Base-by-base conservation (phyloP, 2,329 filamentous ascomycete species). In the Fusarium devonianum region DNA sequence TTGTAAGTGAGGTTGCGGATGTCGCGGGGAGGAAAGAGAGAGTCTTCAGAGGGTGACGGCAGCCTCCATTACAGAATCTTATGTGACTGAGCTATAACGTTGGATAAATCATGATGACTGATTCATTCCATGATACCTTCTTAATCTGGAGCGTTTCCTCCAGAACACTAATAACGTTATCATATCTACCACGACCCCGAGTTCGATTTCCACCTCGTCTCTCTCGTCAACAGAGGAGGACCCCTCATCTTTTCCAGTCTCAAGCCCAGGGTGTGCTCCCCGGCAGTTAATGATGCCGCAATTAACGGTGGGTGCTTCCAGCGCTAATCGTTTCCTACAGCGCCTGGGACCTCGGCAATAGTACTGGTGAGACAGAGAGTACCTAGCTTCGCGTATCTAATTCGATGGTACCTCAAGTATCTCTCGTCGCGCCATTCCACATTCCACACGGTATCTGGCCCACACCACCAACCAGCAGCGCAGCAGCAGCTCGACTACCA, bases 1-100 rank as follows among this genome's bases (percentile, higher is more conserved):
- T 39, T 59, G 33, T 37, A 30, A 39, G 34, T 38, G 29, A 52
- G 23, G 55, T 40, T 40, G 33, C 37, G 55, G 50, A 59, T 56
- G 45, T 52, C 38, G 38, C 55, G 55, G 39, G 26, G n/a, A 26
- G 47, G 38, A 47, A 13, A 39, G n/a, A 17, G 18, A 23, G 49
- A 42, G 37, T 42, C 23, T 26, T 21, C n/a, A n/a, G n/a, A n/a
- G n/a, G n/a, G n/a, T n/a, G n/a, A n/a, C n/a, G n/a, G n/a, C n/a
- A n/a, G n/a, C n/a, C n/a, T n/a, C n/a, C n/a, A n/a, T n/a, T n/a
- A n/a, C n/a, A n/a, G n/a, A n/a, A n/a, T n/a, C n/a, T n/a, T n/a
- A n/a, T n/a, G n/a, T n/a, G n/a, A n/a, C n/a, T n/a, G n/a, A n/a
- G n/a, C n/a, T n/a, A n/a, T n/a, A n/a, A n/a, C n/a, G n/a, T n/a